phyloP scores from a whole-genome alignment of 257 asterid species.

The Solanum habrochaites region DNA sequence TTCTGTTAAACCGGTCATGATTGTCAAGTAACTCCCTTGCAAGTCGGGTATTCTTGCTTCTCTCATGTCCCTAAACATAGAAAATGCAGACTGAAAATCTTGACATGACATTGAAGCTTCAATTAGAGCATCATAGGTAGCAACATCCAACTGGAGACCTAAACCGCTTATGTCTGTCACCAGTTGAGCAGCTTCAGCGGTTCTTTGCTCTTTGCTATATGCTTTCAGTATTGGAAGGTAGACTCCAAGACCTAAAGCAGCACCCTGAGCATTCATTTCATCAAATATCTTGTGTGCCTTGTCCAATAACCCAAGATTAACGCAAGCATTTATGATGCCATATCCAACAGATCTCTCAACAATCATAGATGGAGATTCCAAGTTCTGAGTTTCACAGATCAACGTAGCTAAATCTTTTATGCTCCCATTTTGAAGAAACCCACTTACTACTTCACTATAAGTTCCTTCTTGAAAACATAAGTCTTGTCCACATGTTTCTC shows the following conservation, averaged over 20 bases:
- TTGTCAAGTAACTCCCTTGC: constrained; percentile 69
- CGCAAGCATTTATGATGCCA: constrained; percentile 59
- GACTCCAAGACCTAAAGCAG: constrained; percentile 60
- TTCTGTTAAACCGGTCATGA: constrained; percentile 94
- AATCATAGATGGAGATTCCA: constrained; percentile 38
- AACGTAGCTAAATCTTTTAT: constrained; percentile 46
- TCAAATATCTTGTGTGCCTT: constrained; percentile 73
- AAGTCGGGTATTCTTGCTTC: constrained; percentile 57
- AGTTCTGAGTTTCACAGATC: constrained; percentile 62
- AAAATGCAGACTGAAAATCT: constrained; percentile 92
- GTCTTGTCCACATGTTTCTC: constrained; percentile 28
- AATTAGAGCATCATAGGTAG: constrained; percentile 56
- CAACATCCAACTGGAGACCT: constrained; percentile 53
- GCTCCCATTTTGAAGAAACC: constrained; percentile 43
- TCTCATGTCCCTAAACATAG: constrained; percentile 91
- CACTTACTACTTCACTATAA: constrained; percentile 51
- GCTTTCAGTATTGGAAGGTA: constrained; percentile 70
- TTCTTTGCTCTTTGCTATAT: constrained; percentile 64
- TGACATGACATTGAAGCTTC: constrained; percentile 87
- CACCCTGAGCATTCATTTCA: constrained; percentile 76
- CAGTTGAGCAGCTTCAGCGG: constrained; percentile 83
- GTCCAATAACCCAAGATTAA: constrained; percentile 48
- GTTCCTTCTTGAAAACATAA: constrained; percentile 30
- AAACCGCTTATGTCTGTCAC: constrained; percentile 53
- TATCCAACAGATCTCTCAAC: constrained; percentile 64